Evolutionary conservation across 192 early-diverging fungal genomes (phyloP), one percentile per base, ranked within the genome.

Genomic region (Powellomyces hirtus): DNA sequence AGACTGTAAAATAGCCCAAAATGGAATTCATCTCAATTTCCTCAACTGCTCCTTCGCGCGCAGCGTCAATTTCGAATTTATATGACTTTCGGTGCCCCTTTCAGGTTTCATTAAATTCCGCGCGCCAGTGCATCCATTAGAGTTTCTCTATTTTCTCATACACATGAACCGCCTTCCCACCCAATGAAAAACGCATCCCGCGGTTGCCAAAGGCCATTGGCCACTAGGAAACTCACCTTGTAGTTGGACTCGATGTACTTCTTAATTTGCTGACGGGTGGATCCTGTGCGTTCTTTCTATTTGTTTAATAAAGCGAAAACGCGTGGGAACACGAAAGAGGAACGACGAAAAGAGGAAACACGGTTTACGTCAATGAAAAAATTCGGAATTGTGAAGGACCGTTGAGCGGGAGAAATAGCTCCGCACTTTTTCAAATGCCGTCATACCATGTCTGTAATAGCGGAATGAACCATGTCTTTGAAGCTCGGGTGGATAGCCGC

Each of bases 241-340:
- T 79, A 88, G 85, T 91, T 92, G 58, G 85, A 81, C 70, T 78
- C 63, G 62, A 92, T 88, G 73, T 90, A 92, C 73, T 92, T 92
- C 69, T 91, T 92, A 72, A 92, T 87, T 50, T 86, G 84, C 60
- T 83, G 87, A 58, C 90, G 87, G 49, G 85, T 85, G 40, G 84
- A 86, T 40, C 89, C 90, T 37, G 81, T 87, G 71, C 89, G 83
- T 72, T 90, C 89, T 75, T 88, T 88, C 69, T 75, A 38, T 24
- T 16, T 18, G 22, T 40, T 50, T 38, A 38, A 18, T 61, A 35
- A 22, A 20, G 35, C 34, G 20, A 14, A 60, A 40, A 26, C n/a
- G 59, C 34, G 59, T 36, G 37, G 11, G 34, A 38, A 29, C 36
- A 18, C 11, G 6, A 40, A 36, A 38, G 35, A 4, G 29, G 4